These are phyloP conservation scores for Chenopodium album DNA, from an alignment of 148 eudicot species.

Conservation along the genomic window DNA sequence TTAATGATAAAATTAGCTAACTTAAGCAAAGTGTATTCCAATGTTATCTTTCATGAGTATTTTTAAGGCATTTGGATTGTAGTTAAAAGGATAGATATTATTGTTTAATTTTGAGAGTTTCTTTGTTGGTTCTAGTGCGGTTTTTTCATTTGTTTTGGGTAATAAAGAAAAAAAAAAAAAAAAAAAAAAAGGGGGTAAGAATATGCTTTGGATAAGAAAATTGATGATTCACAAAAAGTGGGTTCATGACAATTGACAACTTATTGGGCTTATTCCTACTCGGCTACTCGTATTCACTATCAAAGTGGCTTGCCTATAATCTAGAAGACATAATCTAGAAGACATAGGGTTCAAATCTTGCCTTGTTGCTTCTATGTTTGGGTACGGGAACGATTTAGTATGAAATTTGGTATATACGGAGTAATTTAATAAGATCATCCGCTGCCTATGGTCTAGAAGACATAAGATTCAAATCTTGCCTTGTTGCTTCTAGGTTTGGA, in stretches of 20 bases:
- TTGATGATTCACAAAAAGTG: not conserved
- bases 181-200: not conserved
- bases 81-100: not conserved
- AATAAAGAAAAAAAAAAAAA: not conserved
- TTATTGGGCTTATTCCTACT: too few relatives aligned
- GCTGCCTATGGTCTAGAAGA: too few relatives aligned
- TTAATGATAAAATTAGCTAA: not conserved
- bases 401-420: too few relatives aligned
- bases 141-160: not conserved
- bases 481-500: too few relatives aligned
- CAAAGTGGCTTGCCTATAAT: too few relatives aligned
- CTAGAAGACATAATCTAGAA: too few relatives aligned
- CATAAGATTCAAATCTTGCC: too few relatives aligned
- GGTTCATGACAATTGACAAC: not conserved
- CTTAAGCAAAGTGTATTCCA: not conserved
- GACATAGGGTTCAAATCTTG: too few relatives aligned
- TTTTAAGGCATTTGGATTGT: conserved; percentile 1
- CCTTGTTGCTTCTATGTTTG: too few relatives aligned
- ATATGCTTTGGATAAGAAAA: not conserved
- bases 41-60: not conserved
- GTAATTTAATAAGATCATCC: too few relatives aligned
- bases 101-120: not conserved
- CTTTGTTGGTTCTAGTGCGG: not conserved
- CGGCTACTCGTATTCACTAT: too few relatives aligned
- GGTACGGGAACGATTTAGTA: too few relatives aligned